Evolutionary conservation across 257 asterid species (phyloP).

Genomic region (Salvia hispanica): DNA sequence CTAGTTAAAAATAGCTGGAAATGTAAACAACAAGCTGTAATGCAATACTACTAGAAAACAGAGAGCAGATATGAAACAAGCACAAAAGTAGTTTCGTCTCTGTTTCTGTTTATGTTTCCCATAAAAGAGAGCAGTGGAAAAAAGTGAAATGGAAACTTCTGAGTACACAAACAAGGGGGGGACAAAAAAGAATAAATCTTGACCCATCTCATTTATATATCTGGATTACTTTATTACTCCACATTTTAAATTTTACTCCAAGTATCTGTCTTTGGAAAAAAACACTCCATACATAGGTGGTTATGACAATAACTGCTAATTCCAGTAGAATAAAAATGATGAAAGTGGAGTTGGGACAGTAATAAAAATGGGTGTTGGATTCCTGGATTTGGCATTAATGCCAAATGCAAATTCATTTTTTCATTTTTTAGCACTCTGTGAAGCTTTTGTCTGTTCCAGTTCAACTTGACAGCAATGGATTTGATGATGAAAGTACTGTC

Average conservation of each 20-base stretch:
- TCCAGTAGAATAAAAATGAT: constrained; percentile 40
- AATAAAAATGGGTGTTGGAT: constrained; percentile 37
- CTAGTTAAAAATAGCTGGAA: constrained; percentile 1
- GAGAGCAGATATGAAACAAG: constrained; percentile 29
- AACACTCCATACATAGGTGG: constrained; percentile 11
- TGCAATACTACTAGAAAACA: constrained; percentile 36
- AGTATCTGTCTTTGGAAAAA: no score
- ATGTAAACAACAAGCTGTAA: constrained; percentile 50
- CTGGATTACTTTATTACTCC: constrained; percentile 20
- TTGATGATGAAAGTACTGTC: constrained; percentile 32
- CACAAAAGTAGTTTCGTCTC: constrained; percentile 41
- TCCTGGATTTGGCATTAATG: constrained; percentile 58
- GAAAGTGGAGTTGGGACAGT: constrained; percentile 35
- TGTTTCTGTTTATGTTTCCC: constrained; percentile 37
- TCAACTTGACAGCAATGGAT: constrained; percentile 38
- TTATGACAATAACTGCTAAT: constrained; percentile 37
- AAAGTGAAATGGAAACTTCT: constrained; percentile 50
- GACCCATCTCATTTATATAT: constrained; percentile 21
- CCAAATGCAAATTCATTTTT: constrained; percentile 32
- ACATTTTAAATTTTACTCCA: constrained; percentile 11
- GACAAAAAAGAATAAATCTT: constrained; percentile 49
- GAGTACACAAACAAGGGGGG: constrained; percentile 38
- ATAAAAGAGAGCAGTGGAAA: constrained; percentile 43
- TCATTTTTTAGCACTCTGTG: constrained; percentile 37
- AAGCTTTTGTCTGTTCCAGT: constrained; percentile 58